Base-by-base conservation (phyloP, 805 yeast species). In the Candida morakotiae region DNA sequence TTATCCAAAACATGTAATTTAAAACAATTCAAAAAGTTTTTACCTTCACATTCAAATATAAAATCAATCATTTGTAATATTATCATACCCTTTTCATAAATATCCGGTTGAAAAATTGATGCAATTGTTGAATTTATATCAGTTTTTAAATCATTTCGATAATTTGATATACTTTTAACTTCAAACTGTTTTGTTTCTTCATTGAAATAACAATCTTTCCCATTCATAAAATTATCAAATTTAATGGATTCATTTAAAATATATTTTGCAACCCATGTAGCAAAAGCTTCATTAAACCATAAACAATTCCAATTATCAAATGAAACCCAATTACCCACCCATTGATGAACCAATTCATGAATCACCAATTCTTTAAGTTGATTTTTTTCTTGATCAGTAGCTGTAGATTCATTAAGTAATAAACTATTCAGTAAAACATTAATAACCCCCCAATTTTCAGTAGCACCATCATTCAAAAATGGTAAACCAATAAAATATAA, bases 231-330 rank as follows among this genome's bases (percentile, higher is more conserved):
- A 5, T 27, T 11, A 4, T n/a, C 20, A 25, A 19, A 34, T 41
- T 68, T 73, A 24, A 51, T 38, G 7, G 9, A 1, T 7, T 26
- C 19, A 39, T 11, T 39, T 50, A 0, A 76, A 48, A 35, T 64
- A 64, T 46, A 71, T 70, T 1, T 32, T 10, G 43, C 35, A 14
- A 22, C 88, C 85, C 46, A 79, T 64, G 93, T 83, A 0, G 94
- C 93, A 60, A 84, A 81, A 2, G 85, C 64, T 60, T 85, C 94
- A 49, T 83, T 82, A 39, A 85, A 61, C 89, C 93, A 83, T 26
- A 84, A 60, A 49, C 73, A 68, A 35, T 71, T 73, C 82, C 87
- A 84, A 14, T 77, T 73, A 35, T 80, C 83, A 48, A 83, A 81
- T 1, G 85, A 66, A 2, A 83, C 70, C 46, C 68, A 63, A 46